phyloP scores from a whole-genome alignment of 2,329 filamentous ascomycete species.

The Orbilia oligospora region DNA sequence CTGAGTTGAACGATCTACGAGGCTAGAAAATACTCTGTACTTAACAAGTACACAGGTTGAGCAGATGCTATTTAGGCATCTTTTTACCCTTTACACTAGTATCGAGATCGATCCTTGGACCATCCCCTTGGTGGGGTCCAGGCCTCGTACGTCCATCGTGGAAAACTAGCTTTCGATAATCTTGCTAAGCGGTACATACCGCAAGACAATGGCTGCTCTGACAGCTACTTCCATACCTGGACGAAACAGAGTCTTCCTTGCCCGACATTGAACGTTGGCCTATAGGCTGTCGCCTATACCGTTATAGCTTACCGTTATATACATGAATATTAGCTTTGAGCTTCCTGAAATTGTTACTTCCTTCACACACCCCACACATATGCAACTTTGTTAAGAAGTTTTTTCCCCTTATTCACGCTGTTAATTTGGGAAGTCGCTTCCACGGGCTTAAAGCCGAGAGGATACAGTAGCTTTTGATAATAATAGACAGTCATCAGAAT shows the following conservation, averaged over 20 bases:
- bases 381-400: background rate
- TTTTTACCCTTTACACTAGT: slow-evolving; percentile 53
- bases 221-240: slow-evolving; percentile 42
- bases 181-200: slow-evolving; percentile 55
- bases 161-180: slow-evolving; percentile 40
- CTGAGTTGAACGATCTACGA: slow-evolving; percentile 54
- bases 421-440: slow-evolving; percentile 60
- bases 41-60: background rate
- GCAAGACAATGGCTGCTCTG: slow-evolving; percentile 39
- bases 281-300: slow-evolving; percentile 29
- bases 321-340: slow-evolving; percentile 36
- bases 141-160: slow-evolving; percentile 34
- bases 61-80: slow-evolving; percentile 56
- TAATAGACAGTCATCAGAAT: slow-evolving; percentile 58
- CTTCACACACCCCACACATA: slow-evolving; percentile 32
- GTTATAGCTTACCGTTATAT: slow-evolving; percentile 48
- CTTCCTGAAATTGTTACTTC: slow-evolving; percentile 37
- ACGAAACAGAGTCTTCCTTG: slow-evolving; percentile 40
- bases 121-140: slow-evolving; percentile 20
- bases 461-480: slow-evolving; percentile 42
- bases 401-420: slow-evolving; percentile 32
- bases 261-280: slow-evolving; percentile 1
- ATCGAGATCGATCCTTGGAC: slow-evolving; percentile 48
- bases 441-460: slow-evolving; percentile 50
- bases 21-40: slow-evolving; percentile 27